Percentiles rank a stretch among this genome's conserved stretches.
These are phyloP conservation scores for Orbilia javanica DNA, from an alignment of 2,329 filamentous ascomycete genomes.

Conservation along the genomic window DNA sequence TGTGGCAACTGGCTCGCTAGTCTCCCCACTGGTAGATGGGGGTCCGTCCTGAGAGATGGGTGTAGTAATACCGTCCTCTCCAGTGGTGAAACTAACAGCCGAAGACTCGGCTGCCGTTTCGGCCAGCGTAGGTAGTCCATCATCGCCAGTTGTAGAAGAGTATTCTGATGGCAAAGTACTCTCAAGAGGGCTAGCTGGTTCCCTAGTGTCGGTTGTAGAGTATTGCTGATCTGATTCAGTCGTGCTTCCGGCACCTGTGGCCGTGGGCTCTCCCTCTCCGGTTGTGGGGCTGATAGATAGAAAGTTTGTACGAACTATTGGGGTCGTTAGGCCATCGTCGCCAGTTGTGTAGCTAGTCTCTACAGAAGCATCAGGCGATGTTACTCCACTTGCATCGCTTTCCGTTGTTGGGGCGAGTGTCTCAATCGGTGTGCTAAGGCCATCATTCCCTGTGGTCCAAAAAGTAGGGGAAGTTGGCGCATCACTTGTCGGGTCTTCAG, in stretches of 20 bases:
- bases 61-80: not conserved
- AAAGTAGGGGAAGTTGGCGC: not conserved
- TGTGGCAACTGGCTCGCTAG: not conserved
- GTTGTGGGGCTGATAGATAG: not conserved
- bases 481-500: not conserved
- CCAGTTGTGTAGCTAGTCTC: not conserved
- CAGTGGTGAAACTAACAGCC: not conserved
- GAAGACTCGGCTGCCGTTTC: not conserved
- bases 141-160: not conserved
- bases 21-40: not conserved
- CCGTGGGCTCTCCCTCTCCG: not conserved
- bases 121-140: not conserved
- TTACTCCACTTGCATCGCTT: not conserved
- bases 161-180: not conserved
- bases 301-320: not conserved
- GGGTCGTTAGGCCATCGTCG: constrained; percentile 7
- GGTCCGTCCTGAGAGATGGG: not conserved
- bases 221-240: not conserved
- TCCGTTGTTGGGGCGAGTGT: not conserved
- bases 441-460: constrained; percentile 2
- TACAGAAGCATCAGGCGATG: not conserved
- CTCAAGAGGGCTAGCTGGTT: not conserved
- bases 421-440: not conserved
- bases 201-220: not conserved
- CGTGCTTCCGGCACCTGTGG: not conserved